These are phyloP conservation scores for Penstemon newberryi DNA, from an alignment of 257 asterid genomes.

Conservation along the genomic window DNA sequence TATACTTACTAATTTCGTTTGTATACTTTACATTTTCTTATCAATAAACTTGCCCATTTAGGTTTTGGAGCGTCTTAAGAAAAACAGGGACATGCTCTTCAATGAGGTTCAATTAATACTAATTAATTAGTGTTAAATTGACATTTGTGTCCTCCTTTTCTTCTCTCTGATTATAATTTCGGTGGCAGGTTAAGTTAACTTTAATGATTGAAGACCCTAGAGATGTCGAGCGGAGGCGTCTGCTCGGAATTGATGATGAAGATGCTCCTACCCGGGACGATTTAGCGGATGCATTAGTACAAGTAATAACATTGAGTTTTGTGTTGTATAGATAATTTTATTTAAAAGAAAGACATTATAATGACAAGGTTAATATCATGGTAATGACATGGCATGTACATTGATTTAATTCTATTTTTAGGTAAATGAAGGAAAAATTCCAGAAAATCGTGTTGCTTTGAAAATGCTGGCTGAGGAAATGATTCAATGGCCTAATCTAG, in stretches of 20 bases:
- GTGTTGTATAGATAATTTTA: not conserved
- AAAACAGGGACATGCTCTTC: conserved; percentile 88
- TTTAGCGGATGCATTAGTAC: conserved; percentile 74
- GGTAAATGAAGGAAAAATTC: conserved; percentile 88
- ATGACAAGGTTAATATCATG: not conserved
- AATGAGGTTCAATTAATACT: conserved; percentile 53
- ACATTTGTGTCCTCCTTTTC: not conserved
- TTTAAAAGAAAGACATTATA: not conserved
- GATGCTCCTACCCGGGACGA: conserved; percentile 94
- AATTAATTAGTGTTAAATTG: too few relatives aligned
- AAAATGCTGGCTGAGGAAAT: conserved; percentile 88
- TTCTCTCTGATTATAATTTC: not conserved
- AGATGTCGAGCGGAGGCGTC: conserved; percentile 87
- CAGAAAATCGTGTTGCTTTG: conserved; percentile 63
- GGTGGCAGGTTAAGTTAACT: conserved; percentile 72
- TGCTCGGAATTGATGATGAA: conserved; percentile 92
- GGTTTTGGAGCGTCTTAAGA: conserved; percentile 82
- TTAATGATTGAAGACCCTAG: conserved; percentile 94
- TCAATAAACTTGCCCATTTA: conserved; percentile 25
- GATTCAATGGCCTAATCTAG: conserved; percentile 89
- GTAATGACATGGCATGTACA: not conserved
- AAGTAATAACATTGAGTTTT: conserved; percentile 42
- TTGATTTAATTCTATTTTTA: conserved; percentile 25
- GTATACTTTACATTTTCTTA: not conserved
- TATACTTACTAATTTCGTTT: not conserved